Percentiles rank a stretch among this genome's conserved stretches.
Evolutionary conservation across 2,329 filamentous ascomycete genomes (phyloP).

Genomic region (Capronia coronata): DNA sequence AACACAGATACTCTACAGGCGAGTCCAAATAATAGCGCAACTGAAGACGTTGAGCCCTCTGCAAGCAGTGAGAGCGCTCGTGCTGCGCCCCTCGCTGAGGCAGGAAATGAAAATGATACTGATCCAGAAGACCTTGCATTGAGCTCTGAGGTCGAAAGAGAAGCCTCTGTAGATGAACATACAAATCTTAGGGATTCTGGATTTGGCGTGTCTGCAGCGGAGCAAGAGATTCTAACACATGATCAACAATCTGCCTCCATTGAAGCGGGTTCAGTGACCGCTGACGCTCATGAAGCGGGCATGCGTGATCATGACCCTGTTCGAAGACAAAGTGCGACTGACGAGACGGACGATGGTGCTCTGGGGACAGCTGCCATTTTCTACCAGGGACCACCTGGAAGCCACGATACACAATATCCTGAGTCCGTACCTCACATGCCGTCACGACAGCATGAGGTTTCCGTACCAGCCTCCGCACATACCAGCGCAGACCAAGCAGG

Average conservation of each 20-base stretch:
- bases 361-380: background rate
- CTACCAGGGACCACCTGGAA: background rate
- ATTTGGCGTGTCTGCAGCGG: constrained; percentile 14
- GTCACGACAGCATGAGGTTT: constrained; percentile 2
- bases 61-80: background rate
- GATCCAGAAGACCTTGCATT: constrained; percentile 16
- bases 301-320: background rate
- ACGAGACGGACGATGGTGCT: background rate
- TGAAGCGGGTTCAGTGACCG: background rate
- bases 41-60: constrained; percentile 5
- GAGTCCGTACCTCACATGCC: constrained; percentile 4
- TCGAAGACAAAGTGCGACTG: background rate
- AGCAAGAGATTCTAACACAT: constrained; percentile 6
- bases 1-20: background rate
- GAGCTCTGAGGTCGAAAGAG: constrained; percentile 11
- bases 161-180: background rate
- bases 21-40: constrained; percentile 3
- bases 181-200: constrained; percentile 18
- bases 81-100: background rate
- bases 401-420: background rate
- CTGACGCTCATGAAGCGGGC: background rate
- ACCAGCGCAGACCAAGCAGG: background rate
- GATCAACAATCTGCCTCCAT: background rate
- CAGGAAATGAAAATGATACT: background rate
- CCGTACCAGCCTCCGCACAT: background rate